phyloP scores from a whole-genome alignment of 2,329 filamentous ascomycete species.

The Paraphoma sp. region DNA sequence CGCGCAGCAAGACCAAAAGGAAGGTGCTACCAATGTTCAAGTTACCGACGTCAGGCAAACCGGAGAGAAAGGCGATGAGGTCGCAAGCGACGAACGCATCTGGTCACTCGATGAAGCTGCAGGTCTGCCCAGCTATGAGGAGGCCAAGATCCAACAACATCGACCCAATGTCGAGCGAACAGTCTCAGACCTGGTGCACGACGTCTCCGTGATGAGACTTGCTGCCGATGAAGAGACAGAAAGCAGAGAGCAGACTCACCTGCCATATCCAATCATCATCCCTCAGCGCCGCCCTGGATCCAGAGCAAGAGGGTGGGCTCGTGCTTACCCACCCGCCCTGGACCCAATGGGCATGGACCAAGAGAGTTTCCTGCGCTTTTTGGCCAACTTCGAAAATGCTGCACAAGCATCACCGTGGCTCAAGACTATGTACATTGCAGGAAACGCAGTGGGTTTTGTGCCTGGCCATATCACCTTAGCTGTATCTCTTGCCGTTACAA shows the following conservation, averaged over 20 bases:
- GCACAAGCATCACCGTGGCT: slow-evolving; percentile 40
- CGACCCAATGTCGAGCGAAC: not conserved
- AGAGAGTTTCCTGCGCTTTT: slow-evolving; percentile 56
- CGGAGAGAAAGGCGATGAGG: slow-evolving; percentile 3
- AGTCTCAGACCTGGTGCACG: slow-evolving; percentile 11
- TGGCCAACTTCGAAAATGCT: slow-evolving; percentile 56
- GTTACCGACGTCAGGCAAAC: not conserved
- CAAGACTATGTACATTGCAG: slow-evolving; percentile 11
- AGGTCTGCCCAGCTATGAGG: slow-evolving; percentile 11
- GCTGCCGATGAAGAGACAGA: not conserved
- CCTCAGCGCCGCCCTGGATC: slow-evolving; percentile 60
- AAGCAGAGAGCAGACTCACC: not conserved
- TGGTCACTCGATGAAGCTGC: slow-evolving; percentile 20
- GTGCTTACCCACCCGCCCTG: slow-evolving; percentile 61
- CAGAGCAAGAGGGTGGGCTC: slow-evolving; percentile 58
- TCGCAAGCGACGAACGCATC: slow-evolving; percentile 13
- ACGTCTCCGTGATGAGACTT: not conserved
- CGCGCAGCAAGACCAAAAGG: slow-evolving; percentile 4
- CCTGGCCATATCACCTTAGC: slow-evolving; percentile 14
- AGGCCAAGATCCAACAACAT: slow-evolving; percentile 1
- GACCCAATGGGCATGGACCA: slow-evolving; percentile 57
- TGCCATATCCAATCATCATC: slow-evolving; percentile 55
- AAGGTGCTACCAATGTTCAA: not conserved
- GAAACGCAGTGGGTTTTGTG: slow-evolving; percentile 6
- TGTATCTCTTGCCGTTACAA: slow-evolving; percentile 11